Evolutionary conservation across 495 filamentous ascomycete genomes (phyloP), one percentile per base, ranked within the genome.

Genomic region (Evernia prunastri): DNA sequence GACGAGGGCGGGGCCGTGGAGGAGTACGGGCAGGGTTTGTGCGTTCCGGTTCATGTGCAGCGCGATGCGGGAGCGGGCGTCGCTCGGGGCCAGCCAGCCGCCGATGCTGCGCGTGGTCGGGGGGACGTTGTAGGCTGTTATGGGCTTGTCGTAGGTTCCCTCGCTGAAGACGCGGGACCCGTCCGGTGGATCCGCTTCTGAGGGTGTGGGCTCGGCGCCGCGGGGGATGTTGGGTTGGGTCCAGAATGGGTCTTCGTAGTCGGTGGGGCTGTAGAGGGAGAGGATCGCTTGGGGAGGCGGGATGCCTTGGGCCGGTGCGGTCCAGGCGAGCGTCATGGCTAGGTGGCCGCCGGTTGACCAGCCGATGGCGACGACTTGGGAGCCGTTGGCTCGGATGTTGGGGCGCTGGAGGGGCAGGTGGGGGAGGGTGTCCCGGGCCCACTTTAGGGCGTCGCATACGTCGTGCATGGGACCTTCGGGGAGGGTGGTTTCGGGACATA

Each of bases 291-390:
- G 63, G 0, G 83, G 82, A 1, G 80, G 75, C n/a, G 40, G 51
- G 1, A 82, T 37, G 0, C 74, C 76, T 3, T 23, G 12, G 15
- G 53, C 33, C 0, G 33, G n/a, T n/a, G 39, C 0, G 75, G 80
- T 82, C 70, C 71, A 85, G 0, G 63, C 78, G 0, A 79, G 60
- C 4, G 77, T 72, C 74, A 85, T 76, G 23, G 82, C 82, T 0
- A 87, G 72, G 12, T 75, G 73, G 0, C 82, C 84, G 10, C 84
- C 84, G 0, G 74, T 73, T 0, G 80, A 82, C 80, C 80, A 84
- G 1, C 81, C 79, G 1, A 83, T 63, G 0, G 69, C 75, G 11
- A 78, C 75, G n/a, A 84, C 73, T 47, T 65, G n/a, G n/a, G n/a
- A n/a, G n/a, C n/a, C n/a, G n/a, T n/a, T n/a, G n/a, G n/a, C n/a